Evolutionary conservation across 2,329 filamentous ascomycete genomes (phyloP).

Genomic region (Fusarium equiseti): DNA sequence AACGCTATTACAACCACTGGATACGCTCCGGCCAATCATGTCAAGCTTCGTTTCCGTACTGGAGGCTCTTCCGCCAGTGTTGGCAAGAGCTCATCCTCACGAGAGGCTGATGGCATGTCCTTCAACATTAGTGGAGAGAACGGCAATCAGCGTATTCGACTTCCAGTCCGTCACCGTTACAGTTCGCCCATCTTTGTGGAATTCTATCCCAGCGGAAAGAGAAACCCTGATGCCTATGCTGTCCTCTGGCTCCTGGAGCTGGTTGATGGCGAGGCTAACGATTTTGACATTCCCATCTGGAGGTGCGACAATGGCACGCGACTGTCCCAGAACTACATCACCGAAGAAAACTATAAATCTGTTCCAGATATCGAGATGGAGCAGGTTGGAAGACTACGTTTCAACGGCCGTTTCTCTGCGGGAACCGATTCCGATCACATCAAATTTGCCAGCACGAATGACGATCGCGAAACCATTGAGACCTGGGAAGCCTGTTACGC

Average conservation of each 20-base stretch:
- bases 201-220: constrained; percentile 77
- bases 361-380: constrained; percentile 81
- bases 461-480: constrained; percentile 92
- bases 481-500: constrained; percentile 92
- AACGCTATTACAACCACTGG: constrained; percentile 74
- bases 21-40: constrained; percentile 73
- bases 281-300: constrained; percentile 93
- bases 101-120: constrained; percentile 65
- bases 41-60: constrained; percentile 84
- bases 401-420: constrained; percentile 85
- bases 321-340: constrained; percentile 92
- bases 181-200: constrained; percentile 91
- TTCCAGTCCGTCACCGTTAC: constrained; percentile 92
- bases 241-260: constrained; percentile 89
- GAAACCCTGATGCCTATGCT: constrained; percentile 79
- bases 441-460: constrained; percentile 85
- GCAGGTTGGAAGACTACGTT: constrained; percentile 84
- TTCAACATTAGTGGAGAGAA: constrained; percentile 63
- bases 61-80: constrained; percentile 84
- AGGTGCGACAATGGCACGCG: constrained; percentile 79
- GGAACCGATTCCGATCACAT: constrained; percentile 90
- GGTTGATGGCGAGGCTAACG: constrained; percentile 79
- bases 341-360: constrained; percentile 76
- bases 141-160: constrained; percentile 65
- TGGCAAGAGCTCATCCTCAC: constrained; percentile 70